These are phyloP conservation scores for Teunomyces barrocoloradensis DNA, from an alignment of 805 yeast species.

Conservation along the genomic window DNA sequence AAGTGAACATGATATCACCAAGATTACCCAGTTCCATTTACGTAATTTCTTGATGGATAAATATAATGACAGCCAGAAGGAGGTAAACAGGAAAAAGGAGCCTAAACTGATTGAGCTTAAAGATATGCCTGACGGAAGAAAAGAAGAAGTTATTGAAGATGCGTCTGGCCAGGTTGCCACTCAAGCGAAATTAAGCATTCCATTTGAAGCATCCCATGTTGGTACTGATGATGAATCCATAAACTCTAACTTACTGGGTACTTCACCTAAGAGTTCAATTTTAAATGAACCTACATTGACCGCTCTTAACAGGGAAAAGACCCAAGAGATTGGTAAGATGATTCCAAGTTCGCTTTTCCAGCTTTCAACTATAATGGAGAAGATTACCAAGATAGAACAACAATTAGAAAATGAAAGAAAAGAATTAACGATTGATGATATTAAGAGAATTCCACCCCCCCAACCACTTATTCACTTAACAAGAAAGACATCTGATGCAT, in stretches of 20 bases:
- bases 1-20: slow-evolving; percentile 86
- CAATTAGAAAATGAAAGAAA: slow-evolving; percentile 13
- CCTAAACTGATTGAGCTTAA: slow-evolving; percentile 5
- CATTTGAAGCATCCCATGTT: slow-evolving; percentile 2
- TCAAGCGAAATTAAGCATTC: neutral
- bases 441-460: slow-evolving; percentile 12
- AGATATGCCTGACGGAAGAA: neutral
- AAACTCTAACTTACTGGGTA: neutral
- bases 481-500: slow-evolving; percentile 4
- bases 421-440: slow-evolving; percentile 7
- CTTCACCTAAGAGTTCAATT: neutral
- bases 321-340: slow-evolving; percentile 12
- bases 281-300: slow-evolving; percentile 2
- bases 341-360: slow-evolving; percentile 22
- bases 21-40: slow-evolving; percentile 85
- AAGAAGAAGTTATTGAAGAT: neutral
- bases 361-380: slow-evolving; percentile 17
- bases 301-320: slow-evolving; percentile 7
- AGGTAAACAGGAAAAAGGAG: slow-evolving; percentile 6
- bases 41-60: slow-evolving; percentile 68
- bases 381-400: slow-evolving; percentile 14
- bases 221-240: slow-evolving; percentile 3
- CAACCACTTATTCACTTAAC: slow-evolving; percentile 14
- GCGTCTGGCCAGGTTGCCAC: neutral
- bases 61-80: slow-evolving; percentile 17